Evolutionary conservation across 2,329 filamentous ascomycete species (phyloP).

Genomic region (Pyrenochaeta sp.): DNA sequence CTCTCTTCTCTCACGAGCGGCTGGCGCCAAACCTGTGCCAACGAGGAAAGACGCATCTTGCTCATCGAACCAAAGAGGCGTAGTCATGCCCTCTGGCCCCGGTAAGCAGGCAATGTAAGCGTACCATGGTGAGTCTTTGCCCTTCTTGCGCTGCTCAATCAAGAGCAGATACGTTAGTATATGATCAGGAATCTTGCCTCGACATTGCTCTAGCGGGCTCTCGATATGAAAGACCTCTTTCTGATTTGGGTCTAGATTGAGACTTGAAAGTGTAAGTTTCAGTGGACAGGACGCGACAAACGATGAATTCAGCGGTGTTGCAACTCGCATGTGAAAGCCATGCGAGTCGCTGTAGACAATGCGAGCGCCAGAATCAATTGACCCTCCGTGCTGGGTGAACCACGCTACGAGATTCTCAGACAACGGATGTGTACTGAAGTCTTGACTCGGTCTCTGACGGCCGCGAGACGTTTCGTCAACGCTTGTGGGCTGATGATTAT

Average conservation of each 20-base stretch:
- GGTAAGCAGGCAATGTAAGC: constrained; percentile 49
- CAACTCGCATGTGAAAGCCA: constrained; percentile 44
- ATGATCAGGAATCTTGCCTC: constrained; percentile 39
- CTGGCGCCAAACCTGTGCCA: constrained; percentile 45
- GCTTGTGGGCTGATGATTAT: constrained; percentile 6
- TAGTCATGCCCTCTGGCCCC: constrained; percentile 39
- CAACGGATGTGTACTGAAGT: constrained; percentile 18
- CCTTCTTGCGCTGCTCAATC: constrained; percentile 42
- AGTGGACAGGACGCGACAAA: constrained; percentile 43
- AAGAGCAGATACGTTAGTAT: constrained; percentile 48
- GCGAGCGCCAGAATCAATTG: constrained; percentile 38
- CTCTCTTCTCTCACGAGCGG: constrained; percentile 29
- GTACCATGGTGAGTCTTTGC: constrained; percentile 42
- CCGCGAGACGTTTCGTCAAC: constrained; percentile 4
- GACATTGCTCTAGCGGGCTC: constrained; percentile 34
- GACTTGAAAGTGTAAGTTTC: constrained; percentile 44
- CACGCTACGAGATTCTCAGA: constrained; percentile 34
- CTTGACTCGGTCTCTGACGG: constrained; percentile 6
- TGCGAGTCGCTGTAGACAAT: constrained; percentile 34
- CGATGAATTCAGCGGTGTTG: constrained; percentile 26
- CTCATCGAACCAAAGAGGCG: constrained; percentile 48
- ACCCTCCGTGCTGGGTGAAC: constrained; percentile 44
- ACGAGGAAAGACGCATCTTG: constrained; percentile 45
- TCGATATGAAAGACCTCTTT: constrained; percentile 32
- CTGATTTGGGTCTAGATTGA: constrained; percentile 44